These are phyloP conservation scores for Parachlorella kessleri DNA, from an alignment of 139 green algal species.

Conservation along the genomic window DNA sequence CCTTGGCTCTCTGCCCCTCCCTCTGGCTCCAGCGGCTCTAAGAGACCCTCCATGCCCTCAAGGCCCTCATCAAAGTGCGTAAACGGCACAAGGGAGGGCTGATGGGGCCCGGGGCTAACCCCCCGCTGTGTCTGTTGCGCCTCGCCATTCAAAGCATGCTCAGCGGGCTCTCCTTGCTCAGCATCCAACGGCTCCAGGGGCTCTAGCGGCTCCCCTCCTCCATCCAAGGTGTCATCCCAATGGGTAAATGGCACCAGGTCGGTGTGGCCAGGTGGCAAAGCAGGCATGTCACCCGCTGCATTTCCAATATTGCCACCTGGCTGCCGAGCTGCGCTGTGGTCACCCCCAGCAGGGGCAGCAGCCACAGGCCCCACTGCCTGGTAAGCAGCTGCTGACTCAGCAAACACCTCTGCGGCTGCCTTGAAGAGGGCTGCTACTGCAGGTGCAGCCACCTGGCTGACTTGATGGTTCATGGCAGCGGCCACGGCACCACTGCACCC, in stretches of 20 bases:
- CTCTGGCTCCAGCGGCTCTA: too few species aligned
- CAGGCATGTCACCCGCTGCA: too few species aligned
- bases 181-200: constrained; percentile 14
- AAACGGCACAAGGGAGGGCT: constrained; percentile 11
- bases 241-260: constrained; percentile 17
- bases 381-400: neutral
- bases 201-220: neutral
- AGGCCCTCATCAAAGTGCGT: constrained; percentile 21
- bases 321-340: too few species aligned
- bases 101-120: too few species aligned
- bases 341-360: too few species aligned
- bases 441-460: neutral
- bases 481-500: neutral
- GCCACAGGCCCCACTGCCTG: too few species aligned
- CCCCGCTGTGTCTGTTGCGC: too few species aligned
- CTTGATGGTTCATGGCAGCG: neutral
- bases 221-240: neutral
- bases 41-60: neutral
- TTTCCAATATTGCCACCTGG: too few species aligned
- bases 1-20: neutral
- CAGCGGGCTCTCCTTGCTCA: too few species aligned
- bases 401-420: neutral
- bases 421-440: neutral
- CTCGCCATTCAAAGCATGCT: too few species aligned
- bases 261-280: too few species aligned